phyloP scores from a whole-genome alignment of 2,329 filamentous ascomycete species.

The Colletotrichum falcatum region DNA sequence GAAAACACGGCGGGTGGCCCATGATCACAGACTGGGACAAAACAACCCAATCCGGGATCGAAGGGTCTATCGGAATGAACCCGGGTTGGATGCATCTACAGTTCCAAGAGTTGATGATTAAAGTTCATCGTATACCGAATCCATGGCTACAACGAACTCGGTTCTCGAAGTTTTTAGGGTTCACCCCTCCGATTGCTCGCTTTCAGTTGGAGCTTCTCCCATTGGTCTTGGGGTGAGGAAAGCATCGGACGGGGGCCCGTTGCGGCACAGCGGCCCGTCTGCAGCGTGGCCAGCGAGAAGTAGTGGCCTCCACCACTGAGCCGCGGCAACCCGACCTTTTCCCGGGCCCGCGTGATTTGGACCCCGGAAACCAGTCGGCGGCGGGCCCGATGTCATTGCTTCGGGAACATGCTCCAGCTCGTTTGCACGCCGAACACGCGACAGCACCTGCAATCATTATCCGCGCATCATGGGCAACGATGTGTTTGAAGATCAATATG shows the following conservation, averaged over 20 bases:
- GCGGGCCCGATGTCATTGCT: constrained; percentile 27
- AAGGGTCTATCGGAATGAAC: constrained; percentile 34
- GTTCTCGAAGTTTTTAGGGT: neutral
- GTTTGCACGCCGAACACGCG: constrained; percentile 19
- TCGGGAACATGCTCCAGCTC: constrained; percentile 27
- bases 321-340: constrained; percentile 32
- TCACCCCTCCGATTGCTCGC: neutral
- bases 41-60: constrained; percentile 41
- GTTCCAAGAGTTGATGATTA: neutral
- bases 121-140: constrained; percentile 1
- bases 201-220: neutral
- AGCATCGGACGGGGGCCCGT: neutral
- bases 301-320: constrained; percentile 12
- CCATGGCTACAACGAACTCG: neutral
- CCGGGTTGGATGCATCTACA: constrained; percentile 3
- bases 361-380: constrained; percentile 30
- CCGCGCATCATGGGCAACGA: constrained; percentile 24
- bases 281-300: constrained; percentile 23
- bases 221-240: constrained; percentile 17
- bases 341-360: constrained; percentile 29
- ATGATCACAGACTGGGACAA: neutral
- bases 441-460: constrained; percentile 3
- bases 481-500: constrained; percentile 24
- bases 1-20: neutral
- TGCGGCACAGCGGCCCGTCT: constrained; percentile 35